These are phyloP conservation scores for Penicillium taxi DNA, from an alignment of 495 filamentous ascomycete genomes.

Conservation along the genomic window DNA sequence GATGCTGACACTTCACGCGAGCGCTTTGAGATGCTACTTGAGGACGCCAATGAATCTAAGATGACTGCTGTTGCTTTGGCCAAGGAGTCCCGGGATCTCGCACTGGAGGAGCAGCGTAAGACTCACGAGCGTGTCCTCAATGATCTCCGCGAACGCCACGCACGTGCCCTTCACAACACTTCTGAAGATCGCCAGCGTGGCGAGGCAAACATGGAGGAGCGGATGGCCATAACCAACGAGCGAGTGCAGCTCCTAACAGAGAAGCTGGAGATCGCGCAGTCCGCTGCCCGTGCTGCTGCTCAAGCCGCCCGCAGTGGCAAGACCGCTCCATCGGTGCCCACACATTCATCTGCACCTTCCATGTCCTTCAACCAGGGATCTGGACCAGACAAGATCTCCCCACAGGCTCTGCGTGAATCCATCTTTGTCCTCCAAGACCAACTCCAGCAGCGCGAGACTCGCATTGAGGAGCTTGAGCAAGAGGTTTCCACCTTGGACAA, in stretches of 20 bases:
- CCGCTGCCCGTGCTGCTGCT: slow-evolving; percentile 80
- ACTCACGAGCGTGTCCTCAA: slow-evolving; percentile 67
- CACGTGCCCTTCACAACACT: slow-evolving; percentile 61
- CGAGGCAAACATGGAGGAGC: slow-evolving; percentile 60
- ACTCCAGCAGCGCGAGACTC: slow-evolving; percentile 82
- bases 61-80: slow-evolving; percentile 45
- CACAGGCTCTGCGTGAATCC: slow-evolving; percentile 89
- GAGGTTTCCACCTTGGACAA: slow-evolving; percentile 57
- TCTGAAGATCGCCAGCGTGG: slow-evolving; percentile 63
- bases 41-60: slow-evolving; percentile 57
- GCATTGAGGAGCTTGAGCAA: slow-evolving; percentile 79
- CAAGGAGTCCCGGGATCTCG: slow-evolving; percentile 50
- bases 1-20: slow-evolving; percentile 68
- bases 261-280: slow-evolving; percentile 80
- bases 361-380: slow-evolving; percentile 38
- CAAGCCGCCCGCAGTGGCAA: slow-evolving; percentile 68
- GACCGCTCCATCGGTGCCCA: slow-evolving; percentile 20
- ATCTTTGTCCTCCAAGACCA: slow-evolving; percentile 95
- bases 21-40: slow-evolving; percentile 66
- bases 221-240: slow-evolving; percentile 66
- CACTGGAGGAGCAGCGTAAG: slow-evolving; percentile 58
- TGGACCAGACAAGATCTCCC: slow-evolving; percentile 77
- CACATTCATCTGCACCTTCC: slow-evolving; percentile 37
- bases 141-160: slow-evolving; percentile 56
- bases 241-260: slow-evolving; percentile 76